phyloP scores from a whole-genome alignment of 2,329 filamentous ascomycete genomes.

The Stemphylium lycopersici region DNA sequence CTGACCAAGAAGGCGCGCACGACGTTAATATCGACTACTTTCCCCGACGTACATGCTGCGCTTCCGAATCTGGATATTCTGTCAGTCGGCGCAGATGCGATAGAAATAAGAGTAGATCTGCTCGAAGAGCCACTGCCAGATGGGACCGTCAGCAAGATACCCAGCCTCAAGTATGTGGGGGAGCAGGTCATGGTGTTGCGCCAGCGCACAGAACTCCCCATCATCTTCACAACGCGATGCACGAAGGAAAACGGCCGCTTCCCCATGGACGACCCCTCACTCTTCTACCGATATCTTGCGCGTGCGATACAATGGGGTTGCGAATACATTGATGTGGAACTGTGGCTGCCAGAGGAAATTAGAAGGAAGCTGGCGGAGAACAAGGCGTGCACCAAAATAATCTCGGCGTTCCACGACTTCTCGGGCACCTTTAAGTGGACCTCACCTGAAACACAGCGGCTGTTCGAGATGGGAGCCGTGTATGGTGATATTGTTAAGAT shows the following conservation, averaged over 20 bases:
- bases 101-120: conserved; percentile 84
- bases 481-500: conserved; percentile 90
- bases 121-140: conserved; percentile 72
- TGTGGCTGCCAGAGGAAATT: conserved; percentile 83
- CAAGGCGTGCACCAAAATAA: conserved; percentile 80
- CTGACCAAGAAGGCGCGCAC: conserved; percentile 79
- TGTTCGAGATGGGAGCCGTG: conserved; percentile 73
- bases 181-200: conserved; percentile 84
- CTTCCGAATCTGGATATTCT: conserved; percentile 85
- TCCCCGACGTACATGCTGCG: conserved; percentile 82
- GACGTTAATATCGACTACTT: conserved; percentile 86
- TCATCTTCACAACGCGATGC: conserved; percentile 86
- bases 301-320: conserved; percentile 87
- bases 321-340: conserved; percentile 87
- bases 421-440: conserved; percentile 85
- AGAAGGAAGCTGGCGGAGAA: conserved; percentile 69
- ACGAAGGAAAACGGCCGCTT: conserved; percentile 83
- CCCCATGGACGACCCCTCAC: conserved; percentile 76
- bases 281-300: conserved; percentile 81
- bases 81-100: conserved; percentile 83
- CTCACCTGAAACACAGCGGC: conserved; percentile 70
- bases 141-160: conserved; percentile 64
- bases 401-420: conserved; percentile 92
- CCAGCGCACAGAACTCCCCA: conserved; percentile 84
- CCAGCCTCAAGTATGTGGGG: conserved; percentile 82